Base-by-base conservation (phyloP, 2,329 filamentous ascomycete species). In the Colletotrichum sp. region DNA sequence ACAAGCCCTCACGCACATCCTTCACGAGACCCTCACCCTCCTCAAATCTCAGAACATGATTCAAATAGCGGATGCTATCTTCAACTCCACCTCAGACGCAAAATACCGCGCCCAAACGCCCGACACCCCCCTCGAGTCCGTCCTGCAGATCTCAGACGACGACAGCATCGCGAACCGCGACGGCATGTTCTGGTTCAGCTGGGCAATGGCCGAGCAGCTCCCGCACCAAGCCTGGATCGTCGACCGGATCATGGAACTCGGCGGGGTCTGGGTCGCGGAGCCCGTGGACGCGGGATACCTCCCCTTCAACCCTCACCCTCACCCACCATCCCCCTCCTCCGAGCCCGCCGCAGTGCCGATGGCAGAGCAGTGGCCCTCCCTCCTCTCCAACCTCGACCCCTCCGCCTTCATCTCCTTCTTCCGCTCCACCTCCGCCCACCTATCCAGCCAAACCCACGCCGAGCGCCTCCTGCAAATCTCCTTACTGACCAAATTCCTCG, bases 101-200 rank as follows among this genome's bases (percentile, higher is more conserved):
- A 62, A 62, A 2, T 62, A 30, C 59, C 26, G 59, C 18, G 59
- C 18, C 28, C 6, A 32, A n/a, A 13, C 26, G 1, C 28, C 59
- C 1, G 59, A 62, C 59, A 62, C 8, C 0, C 18, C 28, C 5
- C 15, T 34, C 2, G 59, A 62, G 3, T 62, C 59, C 26, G 59
- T 62, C 10, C 9, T 62, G 8, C 26, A 62, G 1, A 34, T 62
- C 18, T 10, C 59, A 10, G 24, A 28, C 0, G 16, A 32, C 10
- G 0, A 1, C 0, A 18, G 1, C 28, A 32, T n/a, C 16, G 59
- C 26, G 0, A n/a, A 28, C 59, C 21, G 55, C 1, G 59, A 32
- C 0, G 28, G 28, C 16, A 62, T 62, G 59, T 62, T 62, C 59
- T 62, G 59, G 59, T n/a, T 62, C 26, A 62, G 59, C 28, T 62